phyloP scores from a whole-genome alignment of 805 yeast species.

The Teunomyces tritomae region DNA sequence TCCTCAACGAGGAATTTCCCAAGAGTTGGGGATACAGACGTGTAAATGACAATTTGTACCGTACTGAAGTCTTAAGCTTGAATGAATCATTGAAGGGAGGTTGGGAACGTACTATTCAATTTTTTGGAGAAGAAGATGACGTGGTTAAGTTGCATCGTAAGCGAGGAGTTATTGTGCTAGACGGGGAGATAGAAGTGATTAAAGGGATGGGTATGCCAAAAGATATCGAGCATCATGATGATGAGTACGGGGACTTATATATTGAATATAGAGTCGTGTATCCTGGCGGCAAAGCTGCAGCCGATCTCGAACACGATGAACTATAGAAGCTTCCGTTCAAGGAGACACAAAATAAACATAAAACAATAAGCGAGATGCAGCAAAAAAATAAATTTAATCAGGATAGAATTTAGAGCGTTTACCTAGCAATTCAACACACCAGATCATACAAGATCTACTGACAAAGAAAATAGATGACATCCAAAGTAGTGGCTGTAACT shows the following conservation, averaged over 20 bases:
- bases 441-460: no score
- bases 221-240: slow-evolving; percentile 28
- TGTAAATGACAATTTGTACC: slow-evolving; percentile 65
- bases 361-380: not conserved
- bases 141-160: slow-evolving; percentile 47
- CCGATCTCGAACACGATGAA: slow-evolving; percentile 19
- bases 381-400: not conserved
- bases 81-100: slow-evolving; percentile 76
- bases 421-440: no score
- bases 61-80: slow-evolving; percentile 74
- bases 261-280: slow-evolving; percentile 45
- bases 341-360: not conserved
- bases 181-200: slow-evolving; percentile 72
- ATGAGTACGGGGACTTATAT: slow-evolving; percentile 29
- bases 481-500: no score
- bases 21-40: slow-evolving; percentile 84
- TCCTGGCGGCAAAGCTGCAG: slow-evolving; percentile 15
- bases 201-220: slow-evolving; percentile 86
- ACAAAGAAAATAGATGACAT: no score
- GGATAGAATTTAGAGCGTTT: not conserved
- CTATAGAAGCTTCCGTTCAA: slow-evolving; percentile 10
- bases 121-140: slow-evolving; percentile 54
- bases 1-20: slow-evolving; percentile 51
- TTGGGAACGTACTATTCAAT: slow-evolving; percentile 69
- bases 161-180: slow-evolving; percentile 49